phyloP scores from a whole-genome alignment of 2,329 filamentous ascomycete species.

The Zarea fungicola region DNA sequence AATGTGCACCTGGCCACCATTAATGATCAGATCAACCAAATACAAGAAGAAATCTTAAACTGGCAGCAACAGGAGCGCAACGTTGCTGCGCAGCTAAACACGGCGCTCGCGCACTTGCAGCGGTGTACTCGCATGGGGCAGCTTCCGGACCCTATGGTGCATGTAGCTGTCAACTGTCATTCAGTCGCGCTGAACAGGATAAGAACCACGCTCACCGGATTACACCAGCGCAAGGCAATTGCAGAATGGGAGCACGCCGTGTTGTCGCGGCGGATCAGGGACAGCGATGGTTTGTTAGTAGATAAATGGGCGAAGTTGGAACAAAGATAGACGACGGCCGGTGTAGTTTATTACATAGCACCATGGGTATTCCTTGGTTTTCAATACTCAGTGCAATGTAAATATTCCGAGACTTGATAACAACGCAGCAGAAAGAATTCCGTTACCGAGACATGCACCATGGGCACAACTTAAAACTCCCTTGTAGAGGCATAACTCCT shows the following conservation, averaged over 20 bases:
- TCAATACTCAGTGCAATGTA: no score
- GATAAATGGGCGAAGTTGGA: no score
- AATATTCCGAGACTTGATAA: no score
- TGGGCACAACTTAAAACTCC: no score
- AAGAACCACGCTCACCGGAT: not conserved
- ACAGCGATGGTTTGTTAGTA: no score
- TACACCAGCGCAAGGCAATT: not conserved
- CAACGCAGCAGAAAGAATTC: no score
- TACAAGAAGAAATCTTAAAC: not conserved
- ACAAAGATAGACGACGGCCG: no score
- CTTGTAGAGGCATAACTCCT: no score
- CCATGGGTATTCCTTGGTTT: no score
- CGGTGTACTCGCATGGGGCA: not conserved
- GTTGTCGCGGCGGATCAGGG: not conserved
- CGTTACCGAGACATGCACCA: no score
- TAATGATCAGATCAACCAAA: not conserved
- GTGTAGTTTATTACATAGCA: no score
- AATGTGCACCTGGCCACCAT: not conserved
- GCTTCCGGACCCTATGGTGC: not conserved
- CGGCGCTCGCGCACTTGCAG: not conserved
- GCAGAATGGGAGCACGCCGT: not conserved
- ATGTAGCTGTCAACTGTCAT: conserved; percentile 1
- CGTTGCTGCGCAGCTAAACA: not conserved
- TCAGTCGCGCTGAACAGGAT: conserved; percentile 1
- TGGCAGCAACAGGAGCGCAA: not conserved